A percentile compares a stretch with the other conserved stretches of the same genome.
phyloP scores from a whole-genome alignment of 1,139 yeast species.

The Scheffersomyces lignicola region DNA sequence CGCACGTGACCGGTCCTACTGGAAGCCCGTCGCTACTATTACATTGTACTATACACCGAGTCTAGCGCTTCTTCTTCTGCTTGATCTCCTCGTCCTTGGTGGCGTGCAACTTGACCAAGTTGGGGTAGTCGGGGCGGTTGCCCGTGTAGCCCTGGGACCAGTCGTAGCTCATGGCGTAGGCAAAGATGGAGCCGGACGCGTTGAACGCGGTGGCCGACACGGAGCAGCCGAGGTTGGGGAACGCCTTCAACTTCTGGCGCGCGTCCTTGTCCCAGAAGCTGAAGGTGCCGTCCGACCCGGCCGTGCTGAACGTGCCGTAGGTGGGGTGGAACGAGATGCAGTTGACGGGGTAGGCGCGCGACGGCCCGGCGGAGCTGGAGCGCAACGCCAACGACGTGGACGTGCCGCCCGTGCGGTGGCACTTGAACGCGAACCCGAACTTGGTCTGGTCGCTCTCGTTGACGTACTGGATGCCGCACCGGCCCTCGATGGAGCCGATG shows the following conservation, averaged over 20 bases:
- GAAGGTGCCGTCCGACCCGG: constrained; percentile 93
- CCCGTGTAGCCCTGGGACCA: constrained; percentile 90
- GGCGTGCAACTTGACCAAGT: constrained; percentile 77
- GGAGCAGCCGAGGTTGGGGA: constrained; percentile 70
- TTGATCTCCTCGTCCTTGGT: constrained; percentile 84
- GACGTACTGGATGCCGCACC: constrained; percentile 95
- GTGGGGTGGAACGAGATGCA: constrained; percentile 84
- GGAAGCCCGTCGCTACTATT: neutral
- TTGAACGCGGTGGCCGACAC: constrained; percentile 82
- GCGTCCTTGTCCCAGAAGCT: constrained; percentile 97
- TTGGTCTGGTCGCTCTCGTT: constrained; percentile 77
- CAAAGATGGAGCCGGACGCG: constrained; percentile 79
- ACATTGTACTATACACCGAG: neutral
- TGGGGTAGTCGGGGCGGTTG: constrained; percentile 75
- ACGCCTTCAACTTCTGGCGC: constrained; percentile 81
- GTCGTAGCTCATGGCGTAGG: constrained; percentile 91
- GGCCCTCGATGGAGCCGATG: constrained; percentile 89
- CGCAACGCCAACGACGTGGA: constrained; percentile 34
- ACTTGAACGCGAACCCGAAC: constrained; percentile 84
- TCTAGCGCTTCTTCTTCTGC: constrained; percentile 57
- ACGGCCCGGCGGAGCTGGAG: constrained; percentile 31
- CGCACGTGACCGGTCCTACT: neutral
- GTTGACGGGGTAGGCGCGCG: constrained; percentile 73
- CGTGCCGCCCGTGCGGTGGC: constrained; percentile 69
- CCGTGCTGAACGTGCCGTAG: constrained; percentile 89